Conservation (phyloP, 1,284 basidiomycete genomes). For the Phaffia rhodozyma region DNA sequence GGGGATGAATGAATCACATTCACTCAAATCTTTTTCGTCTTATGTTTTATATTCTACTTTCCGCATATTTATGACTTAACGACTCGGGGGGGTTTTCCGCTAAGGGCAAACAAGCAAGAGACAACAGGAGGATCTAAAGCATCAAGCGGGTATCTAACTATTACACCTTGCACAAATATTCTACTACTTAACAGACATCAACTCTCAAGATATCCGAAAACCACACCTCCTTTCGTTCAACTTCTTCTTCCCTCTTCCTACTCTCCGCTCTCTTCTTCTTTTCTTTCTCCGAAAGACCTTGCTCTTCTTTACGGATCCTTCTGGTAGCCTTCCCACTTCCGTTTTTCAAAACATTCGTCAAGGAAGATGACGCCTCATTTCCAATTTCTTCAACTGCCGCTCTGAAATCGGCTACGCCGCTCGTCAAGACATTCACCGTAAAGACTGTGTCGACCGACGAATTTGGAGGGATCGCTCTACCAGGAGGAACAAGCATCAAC, state of each 20-base stretch:
- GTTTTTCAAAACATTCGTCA: neutral
- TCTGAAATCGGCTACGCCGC: constrained; percentile 56
- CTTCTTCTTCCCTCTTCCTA: neutral
- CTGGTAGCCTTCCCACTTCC: neutral
- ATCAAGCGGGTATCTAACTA: no score
- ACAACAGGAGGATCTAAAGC: no score
- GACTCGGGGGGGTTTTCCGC: no score
- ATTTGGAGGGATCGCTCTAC: constrained; percentile 43
- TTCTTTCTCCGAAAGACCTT: neutral
- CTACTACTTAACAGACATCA: constrained; percentile 27
- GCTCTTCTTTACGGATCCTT: neutral
- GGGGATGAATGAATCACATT: no score
- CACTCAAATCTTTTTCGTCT: no score
- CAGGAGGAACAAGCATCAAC: constrained; percentile 47
- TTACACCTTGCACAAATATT: no score
- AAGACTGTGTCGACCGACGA: constrained; percentile 46
- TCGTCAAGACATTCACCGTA: constrained; percentile 59
- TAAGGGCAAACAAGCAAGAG: no score
- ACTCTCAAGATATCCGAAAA: constrained; percentile 30
- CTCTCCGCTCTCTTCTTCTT: neutral
- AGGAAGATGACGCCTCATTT: neutral
- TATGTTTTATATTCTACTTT: no score
- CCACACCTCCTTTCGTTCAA: neutral
- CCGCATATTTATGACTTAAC: no score
- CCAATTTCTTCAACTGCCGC: constrained; percentile 37